Base-by-base conservation (phyloP, 2,329 filamentous ascomycete species). In the Aspergillus phoenicis region DNA sequence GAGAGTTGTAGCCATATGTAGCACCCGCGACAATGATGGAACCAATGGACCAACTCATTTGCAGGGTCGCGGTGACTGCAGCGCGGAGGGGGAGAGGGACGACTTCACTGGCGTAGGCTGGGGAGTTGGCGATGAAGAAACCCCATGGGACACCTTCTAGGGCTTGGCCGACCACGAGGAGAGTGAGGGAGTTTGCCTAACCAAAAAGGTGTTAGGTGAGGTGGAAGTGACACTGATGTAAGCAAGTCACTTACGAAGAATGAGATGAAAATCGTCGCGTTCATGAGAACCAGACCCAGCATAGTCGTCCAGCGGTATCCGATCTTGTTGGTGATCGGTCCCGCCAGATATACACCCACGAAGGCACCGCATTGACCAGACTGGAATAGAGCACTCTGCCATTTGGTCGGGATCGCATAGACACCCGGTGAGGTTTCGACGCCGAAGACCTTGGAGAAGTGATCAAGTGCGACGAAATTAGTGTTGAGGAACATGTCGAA, bases 301-400 rank as follows among this genome's bases (percentile, higher is more conserved):
- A 88, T 77, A 53, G 83, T 87, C 0, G 85, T 80, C 79, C 80
- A 87, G 30, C 85, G 84, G 72, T 88, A 88, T 57, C 85, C 85
- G 64, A 87, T 79, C 2, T 75, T 65, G 71, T 79, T 86, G 66
- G 85, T 87, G 54, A 88, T 69, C n/a, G 85, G 85, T 49, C 86
- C 86, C 41, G 85, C 84, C 41, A 87, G 62, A 65, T 83, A 84
- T 58, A 86, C 84, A 57, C 86, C 85, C 59, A 87, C 80, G 43
- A 88, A 77, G 13, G 86, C 86, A 74, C 86, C 86, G 58, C 85
- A 74, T 60, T 82, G 85, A 2, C 85, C 85, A 45, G 78, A 78
- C 59, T 80, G 75, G 65, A 85, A 83, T 15, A 88, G 80, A 0
- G 85, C 83, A 59, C 81, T 84, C 70, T 87, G 84, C 80, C 80